Conservation (phyloP, 306 rosid genomes). For the Astragalus glycyphyllos region DNA sequence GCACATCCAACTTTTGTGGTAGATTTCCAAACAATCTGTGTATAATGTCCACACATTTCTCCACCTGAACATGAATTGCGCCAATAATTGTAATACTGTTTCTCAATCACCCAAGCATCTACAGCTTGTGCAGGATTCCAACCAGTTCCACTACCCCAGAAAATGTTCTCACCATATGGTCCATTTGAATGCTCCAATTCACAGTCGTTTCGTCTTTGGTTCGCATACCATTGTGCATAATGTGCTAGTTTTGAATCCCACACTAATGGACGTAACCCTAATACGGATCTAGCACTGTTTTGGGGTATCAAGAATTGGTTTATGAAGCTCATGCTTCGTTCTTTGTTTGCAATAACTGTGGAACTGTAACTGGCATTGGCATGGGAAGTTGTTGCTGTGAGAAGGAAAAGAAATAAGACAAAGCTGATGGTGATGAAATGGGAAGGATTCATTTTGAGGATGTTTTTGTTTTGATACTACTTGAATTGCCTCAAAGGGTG, state of each 20-base stretch:
- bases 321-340: constrained; percentile 31
- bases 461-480: not conserved
- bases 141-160: constrained; percentile 86
- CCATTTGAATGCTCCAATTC: constrained; percentile 74
- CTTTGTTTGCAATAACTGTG: not conserved
- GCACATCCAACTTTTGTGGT: constrained; percentile 78
- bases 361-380: not conserved
- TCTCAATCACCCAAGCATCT: constrained; percentile 71
- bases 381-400: not conserved
- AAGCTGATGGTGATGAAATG: constrained; percentile 7
- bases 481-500: not conserved
- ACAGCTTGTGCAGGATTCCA: constrained; percentile 84
- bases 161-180: constrained; percentile 91
- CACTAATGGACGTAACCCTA: constrained; percentile 51
- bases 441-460: constrained; percentile 27
- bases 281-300: constrained; percentile 58
- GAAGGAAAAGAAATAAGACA: constrained; percentile 37
- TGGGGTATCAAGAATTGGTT: constrained; percentile 73
- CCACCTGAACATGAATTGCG: constrained; percentile 63
- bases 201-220: constrained; percentile 73
- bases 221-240: constrained; percentile 77
- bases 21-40: constrained; percentile 78
- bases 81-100: constrained; percentile 59
- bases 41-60: constrained; percentile 81
- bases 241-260: constrained; percentile 60